These are phyloP conservation scores for Rubia occidens DNA, from an alignment of 305 asterid genomes.

Conservation along the genomic window DNA sequence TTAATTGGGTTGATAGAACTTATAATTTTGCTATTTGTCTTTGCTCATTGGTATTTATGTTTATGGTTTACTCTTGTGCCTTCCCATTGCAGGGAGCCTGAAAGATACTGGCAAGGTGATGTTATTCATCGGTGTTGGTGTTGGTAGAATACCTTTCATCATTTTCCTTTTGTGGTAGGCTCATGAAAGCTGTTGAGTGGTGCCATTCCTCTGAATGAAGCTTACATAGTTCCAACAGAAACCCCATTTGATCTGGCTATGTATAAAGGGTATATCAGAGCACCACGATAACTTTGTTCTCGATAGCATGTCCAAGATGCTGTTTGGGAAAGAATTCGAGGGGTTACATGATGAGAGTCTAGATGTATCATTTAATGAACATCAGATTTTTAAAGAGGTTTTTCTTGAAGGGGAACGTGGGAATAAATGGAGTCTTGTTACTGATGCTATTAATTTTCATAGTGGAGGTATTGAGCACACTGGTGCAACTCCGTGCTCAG, in stretches of 20 bases:
- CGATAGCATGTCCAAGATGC: conserved; percentile 29
- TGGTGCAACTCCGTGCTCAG: conserved; percentile 36
- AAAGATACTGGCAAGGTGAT: background rate
- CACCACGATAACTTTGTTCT: background rate
- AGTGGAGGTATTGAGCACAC: conserved; percentile 28
- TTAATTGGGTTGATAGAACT: background rate
- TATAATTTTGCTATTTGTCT: background rate
- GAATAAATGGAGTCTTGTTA: conserved; percentile 32
- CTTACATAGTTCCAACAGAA: background rate
- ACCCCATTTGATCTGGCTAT: conserved; percentile 2
- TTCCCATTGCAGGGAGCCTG: conserved; percentile 12
- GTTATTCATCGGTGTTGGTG: conserved; percentile 1
- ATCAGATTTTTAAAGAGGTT: conserved; percentile 48
- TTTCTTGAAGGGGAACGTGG: conserved; percentile 42
- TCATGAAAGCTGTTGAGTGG: background rate
- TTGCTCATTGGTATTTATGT: background rate
- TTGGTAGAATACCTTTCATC: conserved; percentile 6
- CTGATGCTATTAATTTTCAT: conserved; percentile 34
- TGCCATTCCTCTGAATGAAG: background rate
- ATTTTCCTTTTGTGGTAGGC: background rate
- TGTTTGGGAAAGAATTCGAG: conserved; percentile 46
- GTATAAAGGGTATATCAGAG: conserved; percentile 6
- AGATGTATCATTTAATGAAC: conserved; percentile 59
- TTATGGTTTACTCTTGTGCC: conserved; percentile 4
- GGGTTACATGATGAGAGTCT: conserved; percentile 51